Base-by-base conservation (phyloP, 2,329 filamentous ascomycete genomes). In the Trichoderma sp. region DNA sequence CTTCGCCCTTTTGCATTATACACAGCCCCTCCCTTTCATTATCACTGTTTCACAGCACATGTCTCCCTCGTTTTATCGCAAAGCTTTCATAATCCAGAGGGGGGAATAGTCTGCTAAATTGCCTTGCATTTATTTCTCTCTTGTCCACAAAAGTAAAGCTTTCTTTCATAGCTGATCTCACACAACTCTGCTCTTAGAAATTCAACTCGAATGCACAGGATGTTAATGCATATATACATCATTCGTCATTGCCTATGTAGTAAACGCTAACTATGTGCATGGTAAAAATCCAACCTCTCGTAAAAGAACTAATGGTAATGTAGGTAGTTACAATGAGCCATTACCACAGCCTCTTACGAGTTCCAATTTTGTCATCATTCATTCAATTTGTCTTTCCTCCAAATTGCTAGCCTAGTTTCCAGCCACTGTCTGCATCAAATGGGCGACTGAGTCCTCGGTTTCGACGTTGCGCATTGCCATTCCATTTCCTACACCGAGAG, bases 241-340 rank as follows among this genome's bases (percentile, higher is more conserved):
- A 50, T 72, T 72, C 24, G 21, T 71, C 29, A 72, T 72, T 72
- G 68, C 68, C 14, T 72, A 64, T 64, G 29, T 72, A 60, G 21
- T 38, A 64, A 64, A 71, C 11, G 38, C 27, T 24, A 63, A 72
- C 68, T 72, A 72, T 72, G 56, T 72, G 59, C 68, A 64, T 9
- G 24, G 16, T 18, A 29, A n/a, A 27, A 59, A 7, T 6, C 71
- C 45, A 38, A 33, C 31, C 12, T 31, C 21, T 27, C 35, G 24
- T 16, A 29, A 27, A 18, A n/a, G 31, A 41, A 9, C 65, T 11
- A 9, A 35, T 38, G 27, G 24, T 27, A 33, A 18, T 50, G 56
- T 12, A 16, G 31, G 21, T 63, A 65, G 14, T 65, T 45, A 60
- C 24, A 63, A 27, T 12, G 14, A 33, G 56, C 38, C 68, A 63